Conservation (phyloP, 495 filamentous ascomycete genomes). For the Daldinia concentrica region DNA sequence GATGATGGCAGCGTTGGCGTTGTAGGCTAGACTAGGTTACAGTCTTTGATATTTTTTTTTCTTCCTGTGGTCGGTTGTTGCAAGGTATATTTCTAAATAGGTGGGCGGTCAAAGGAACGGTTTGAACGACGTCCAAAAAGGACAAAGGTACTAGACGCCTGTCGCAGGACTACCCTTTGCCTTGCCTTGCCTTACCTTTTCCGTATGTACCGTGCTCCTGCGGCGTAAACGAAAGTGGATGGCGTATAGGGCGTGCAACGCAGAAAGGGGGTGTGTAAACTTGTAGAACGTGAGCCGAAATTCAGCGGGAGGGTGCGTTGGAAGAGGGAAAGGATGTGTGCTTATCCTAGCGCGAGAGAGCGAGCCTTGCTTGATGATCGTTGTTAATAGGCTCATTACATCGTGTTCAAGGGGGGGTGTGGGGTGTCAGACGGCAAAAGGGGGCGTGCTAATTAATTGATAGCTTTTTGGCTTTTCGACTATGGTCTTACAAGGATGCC, state of each 20-base stretch:
- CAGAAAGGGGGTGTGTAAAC: constrained; percentile 21
- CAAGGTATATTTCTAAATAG: constrained; percentile 44
- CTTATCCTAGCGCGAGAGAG: constrained; percentile 40
- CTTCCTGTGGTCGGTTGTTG: constrained; percentile 32
- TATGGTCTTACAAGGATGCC: constrained; percentile 6
- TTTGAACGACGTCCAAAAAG: constrained; percentile 44
- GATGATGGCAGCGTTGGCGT: constrained; percentile 48
- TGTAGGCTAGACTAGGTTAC: constrained; percentile 43
- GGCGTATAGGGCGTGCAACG: constrained; percentile 12
- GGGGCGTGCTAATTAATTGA: constrained; percentile 39
- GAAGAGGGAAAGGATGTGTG: constrained; percentile 41
- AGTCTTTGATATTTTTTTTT: constrained; percentile 45
- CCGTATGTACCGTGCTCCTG: constrained; percentile 41
- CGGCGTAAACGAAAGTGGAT: constrained; percentile 39
- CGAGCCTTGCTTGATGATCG: constrained; percentile 31
- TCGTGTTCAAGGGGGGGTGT: constrained; percentile 18
- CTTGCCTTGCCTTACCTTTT: constrained; percentile 45
- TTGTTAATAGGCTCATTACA: constrained; percentile 33
- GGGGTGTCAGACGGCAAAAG: constrained; percentile 26
- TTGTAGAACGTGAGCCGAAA: constrained; percentile 38
- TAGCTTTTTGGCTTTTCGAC: constrained; percentile 20
- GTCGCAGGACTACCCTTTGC: constrained; percentile 42
- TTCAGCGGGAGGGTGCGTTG: constrained; percentile 38
- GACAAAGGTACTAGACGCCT: constrained; percentile 44
- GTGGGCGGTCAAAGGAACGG: constrained; percentile 48